These are phyloP conservation scores for Neurospora intermedia DNA, from an alignment of 495 filamentous ascomycete species.

Conservation along the genomic window DNA sequence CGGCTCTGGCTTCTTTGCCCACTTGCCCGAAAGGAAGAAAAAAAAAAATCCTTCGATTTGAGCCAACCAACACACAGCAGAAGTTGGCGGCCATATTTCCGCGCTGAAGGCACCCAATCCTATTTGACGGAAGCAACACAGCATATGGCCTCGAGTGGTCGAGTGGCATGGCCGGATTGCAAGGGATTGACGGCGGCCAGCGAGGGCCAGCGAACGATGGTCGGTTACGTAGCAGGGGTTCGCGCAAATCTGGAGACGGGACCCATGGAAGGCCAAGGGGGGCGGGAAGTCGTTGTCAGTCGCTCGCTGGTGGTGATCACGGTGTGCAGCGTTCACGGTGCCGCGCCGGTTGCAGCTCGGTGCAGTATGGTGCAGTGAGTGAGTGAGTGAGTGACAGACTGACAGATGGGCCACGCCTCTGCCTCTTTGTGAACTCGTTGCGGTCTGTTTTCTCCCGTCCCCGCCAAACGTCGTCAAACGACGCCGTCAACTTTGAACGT, in stretches of 20 bases:
- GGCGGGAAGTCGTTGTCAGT: not conserved
- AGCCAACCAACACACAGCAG: no score
- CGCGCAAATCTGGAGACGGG: not conserved
- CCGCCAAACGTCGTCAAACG: not conserved
- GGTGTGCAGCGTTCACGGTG: not conserved
- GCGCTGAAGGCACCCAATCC: not conserved
- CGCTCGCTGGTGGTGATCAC: not conserved
- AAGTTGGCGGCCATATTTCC: not conserved
- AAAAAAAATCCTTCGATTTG: no score
- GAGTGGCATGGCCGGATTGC: not conserved
- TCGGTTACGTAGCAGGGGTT: not conserved
- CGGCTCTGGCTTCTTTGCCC: not conserved
- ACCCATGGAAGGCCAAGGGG: not conserved
- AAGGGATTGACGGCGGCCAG: not conserved
- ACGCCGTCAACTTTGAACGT: not conserved
- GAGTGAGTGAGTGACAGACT: not conserved
- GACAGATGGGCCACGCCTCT: not conserved
- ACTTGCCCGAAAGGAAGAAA: no score
- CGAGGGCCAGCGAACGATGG: not conserved
- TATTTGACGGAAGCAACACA: not conserved
- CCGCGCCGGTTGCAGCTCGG: not conserved
- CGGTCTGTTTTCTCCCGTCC: not conserved
- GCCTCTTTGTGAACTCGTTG: not conserved
- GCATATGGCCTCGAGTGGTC: not conserved
- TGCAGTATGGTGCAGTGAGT: not conserved